phyloP scores from a whole-genome alignment of 75 land plant species.

The Pinus tabuliformis region DNA sequence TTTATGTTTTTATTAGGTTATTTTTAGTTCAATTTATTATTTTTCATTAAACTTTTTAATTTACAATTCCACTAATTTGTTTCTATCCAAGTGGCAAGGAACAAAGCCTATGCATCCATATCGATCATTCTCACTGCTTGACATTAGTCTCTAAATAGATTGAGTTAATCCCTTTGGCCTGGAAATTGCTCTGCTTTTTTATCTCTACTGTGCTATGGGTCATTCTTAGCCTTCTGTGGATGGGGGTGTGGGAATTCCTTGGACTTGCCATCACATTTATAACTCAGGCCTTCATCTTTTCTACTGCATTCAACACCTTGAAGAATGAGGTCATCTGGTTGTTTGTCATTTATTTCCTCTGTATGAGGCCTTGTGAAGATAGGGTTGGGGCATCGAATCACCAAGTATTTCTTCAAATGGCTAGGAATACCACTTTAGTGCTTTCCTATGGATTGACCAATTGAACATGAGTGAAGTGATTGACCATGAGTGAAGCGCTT shows the following conservation, averaged over 20 bases:
- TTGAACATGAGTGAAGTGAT: too few relatives aligned
- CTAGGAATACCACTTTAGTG: slow-evolving; percentile 92
- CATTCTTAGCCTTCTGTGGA: slow-evolving; percentile 83
- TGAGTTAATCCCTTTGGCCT: slow-evolving; percentile 68
- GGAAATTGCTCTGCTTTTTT: slow-evolving; percentile 95
- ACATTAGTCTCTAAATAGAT: slow-evolving; percentile 72
- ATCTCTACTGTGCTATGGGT: slow-evolving; percentile 84
- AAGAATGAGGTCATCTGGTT: slow-evolving; percentile 97
- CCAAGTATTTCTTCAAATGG: slow-evolving; percentile 91
- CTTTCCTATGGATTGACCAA: slow-evolving; percentile 89
- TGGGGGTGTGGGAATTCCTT: too few relatives aligned
- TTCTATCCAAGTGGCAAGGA: slow-evolving; percentile 23
- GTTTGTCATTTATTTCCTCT: slow-evolving; percentile 98
- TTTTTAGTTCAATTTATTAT: too few relatives aligned
- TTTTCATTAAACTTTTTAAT: too few relatives aligned
- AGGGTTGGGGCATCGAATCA: slow-evolving; percentile 90
- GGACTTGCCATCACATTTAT: slow-evolving; percentile 66
- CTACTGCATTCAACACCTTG: slow-evolving; percentile 82
- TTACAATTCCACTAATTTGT: too few relatives aligned
- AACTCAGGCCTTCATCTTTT: slow-evolving; percentile 70
- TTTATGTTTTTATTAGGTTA: too few relatives aligned
- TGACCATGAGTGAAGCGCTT: slow-evolving; percentile 85
- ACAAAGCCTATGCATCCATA: slow-evolving; percentile 79
- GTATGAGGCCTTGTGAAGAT: slow-evolving; percentile 98
- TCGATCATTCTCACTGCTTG: slow-evolving; percentile 65